Evolutionary conservation across 139 green algal genomes (phyloP).

Genomic region (Closterium sp.): DNA sequence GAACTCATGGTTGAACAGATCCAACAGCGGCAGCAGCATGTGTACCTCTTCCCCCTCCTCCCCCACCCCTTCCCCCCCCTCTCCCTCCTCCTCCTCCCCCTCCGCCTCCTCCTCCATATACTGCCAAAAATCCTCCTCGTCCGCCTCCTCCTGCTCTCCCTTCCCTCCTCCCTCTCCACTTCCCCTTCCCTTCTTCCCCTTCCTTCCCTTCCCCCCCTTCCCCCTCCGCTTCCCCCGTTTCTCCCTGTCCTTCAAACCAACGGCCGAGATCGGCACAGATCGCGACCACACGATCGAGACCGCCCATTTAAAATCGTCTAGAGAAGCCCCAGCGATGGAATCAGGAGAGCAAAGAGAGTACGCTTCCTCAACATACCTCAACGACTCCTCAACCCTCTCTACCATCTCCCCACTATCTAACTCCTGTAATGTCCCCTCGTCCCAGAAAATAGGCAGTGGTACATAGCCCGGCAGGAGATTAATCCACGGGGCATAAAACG

Average conservation of each 20-base stretch:
- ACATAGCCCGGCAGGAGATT: neutral
- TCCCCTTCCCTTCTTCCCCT: neutral
- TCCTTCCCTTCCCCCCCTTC: neutral
- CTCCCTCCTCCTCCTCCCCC: neutral
- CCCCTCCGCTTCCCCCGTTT: neutral
- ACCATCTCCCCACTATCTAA: neutral
- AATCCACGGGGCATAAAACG: neutral
- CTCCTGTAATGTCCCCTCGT: neutral
- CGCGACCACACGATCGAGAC: neutral
- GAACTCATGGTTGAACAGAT: neutral
- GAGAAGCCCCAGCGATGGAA: neutral
- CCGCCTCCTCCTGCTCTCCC: neutral
- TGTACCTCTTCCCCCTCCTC: neutral
- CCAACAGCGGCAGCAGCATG: neutral
- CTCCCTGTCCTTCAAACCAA: neutral
- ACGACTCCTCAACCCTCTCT: neutral
- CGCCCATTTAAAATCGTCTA: neutral
- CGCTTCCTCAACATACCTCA: neutral
- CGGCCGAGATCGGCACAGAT: neutral
- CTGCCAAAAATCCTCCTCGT: neutral
- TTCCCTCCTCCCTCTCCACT: neutral
- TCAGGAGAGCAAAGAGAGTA: neutral
- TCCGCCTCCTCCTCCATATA: neutral
- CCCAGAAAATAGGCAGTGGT: neutral
- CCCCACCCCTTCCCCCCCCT: neutral